These are phyloP conservation scores for Effrenium voratum DNA, from an alignment of 73 alveolate species.

Conservation along the genomic window DNA sequence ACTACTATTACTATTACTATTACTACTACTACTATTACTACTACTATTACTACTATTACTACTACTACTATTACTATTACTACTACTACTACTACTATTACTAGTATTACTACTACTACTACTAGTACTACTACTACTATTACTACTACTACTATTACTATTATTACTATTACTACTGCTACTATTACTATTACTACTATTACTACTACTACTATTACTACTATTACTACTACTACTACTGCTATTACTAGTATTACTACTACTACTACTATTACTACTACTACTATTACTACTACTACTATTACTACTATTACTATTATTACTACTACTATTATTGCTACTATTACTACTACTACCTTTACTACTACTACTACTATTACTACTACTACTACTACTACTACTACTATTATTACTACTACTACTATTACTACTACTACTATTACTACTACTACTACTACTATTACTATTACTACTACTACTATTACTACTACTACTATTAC, in stretches of 20 bases:
- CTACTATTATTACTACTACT: background rate
- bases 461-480: background rate
- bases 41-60: no score
- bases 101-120: background rate
- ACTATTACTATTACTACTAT: background rate
- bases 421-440: background rate
- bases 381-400: background rate
- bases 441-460: background rate
- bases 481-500: no score
- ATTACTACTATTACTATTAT: background rate
- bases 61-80: no score
- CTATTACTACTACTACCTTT: background rate
- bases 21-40: no score
- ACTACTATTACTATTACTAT: no score
- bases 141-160: background rate
- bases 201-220: background rate
- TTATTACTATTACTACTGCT: background rate
- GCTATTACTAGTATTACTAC: background rate
- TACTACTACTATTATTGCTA: background rate
- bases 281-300: background rate
- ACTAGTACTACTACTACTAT: background rate
- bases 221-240: background rate
- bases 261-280: background rate
- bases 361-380: background rate
- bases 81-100: no score